A percentile compares a stretch with the other conserved stretches of the same genome.
These are phyloP conservation scores for Chaetoscypha palmicola DNA, from an alignment of 2,329 filamentous ascomycete genomes.

Conservation along the genomic window DNA sequence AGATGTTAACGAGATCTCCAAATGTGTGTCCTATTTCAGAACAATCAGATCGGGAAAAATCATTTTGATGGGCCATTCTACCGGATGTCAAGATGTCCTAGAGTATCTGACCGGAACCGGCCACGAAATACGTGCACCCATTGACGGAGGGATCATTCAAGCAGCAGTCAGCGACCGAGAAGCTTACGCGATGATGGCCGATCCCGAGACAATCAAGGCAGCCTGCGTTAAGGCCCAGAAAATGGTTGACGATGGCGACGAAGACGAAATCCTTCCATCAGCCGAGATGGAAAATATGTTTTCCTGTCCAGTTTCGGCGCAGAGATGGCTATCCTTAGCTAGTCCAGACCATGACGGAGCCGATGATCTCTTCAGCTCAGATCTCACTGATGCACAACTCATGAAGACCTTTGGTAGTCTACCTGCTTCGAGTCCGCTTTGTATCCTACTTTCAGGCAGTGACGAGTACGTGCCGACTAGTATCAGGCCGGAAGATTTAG, in stretches of 20 bases:
- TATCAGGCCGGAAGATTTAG: slow-evolving; percentile 41
- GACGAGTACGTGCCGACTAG: slow-evolving; percentile 44
- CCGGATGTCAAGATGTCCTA: slow-evolving; percentile 62
- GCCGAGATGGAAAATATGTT: slow-evolving; percentile 25
- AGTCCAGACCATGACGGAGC: slow-evolving; percentile 48
- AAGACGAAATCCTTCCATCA: slow-evolving; percentile 38
- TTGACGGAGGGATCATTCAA: slow-evolving; percentile 60
- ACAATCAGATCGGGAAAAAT: slow-evolving; percentile 41
- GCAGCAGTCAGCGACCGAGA: slow-evolving; percentile 59
- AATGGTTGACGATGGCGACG: slow-evolving; percentile 37
- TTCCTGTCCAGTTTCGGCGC: slow-evolving; percentile 44
- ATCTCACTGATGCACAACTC: slow-evolving; percentile 47
- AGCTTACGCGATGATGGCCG: slow-evolving; percentile 36
- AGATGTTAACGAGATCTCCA: slow-evolving; percentile 43
- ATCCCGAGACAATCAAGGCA: slow-evolving; percentile 30
- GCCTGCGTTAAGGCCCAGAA: slow-evolving; percentile 34
- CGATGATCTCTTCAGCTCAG: slow-evolving; percentile 64
- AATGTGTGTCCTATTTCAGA: slow-evolving; percentile 43
- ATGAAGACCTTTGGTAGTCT: slow-evolving; percentile 50
- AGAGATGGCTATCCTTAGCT: slow-evolving; percentile 51
- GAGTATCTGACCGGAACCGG: slow-evolving; percentile 46
- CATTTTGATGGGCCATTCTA: slow-evolving; percentile 64
- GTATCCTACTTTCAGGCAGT: slow-evolving; percentile 42
- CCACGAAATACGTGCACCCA: slow-evolving; percentile 32
- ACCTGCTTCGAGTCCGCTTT: slow-evolving; percentile 35